phyloP scores from a whole-genome alignment of 2,329 filamentous ascomycete genomes.

The Pseudocercospora macadamiae region DNA sequence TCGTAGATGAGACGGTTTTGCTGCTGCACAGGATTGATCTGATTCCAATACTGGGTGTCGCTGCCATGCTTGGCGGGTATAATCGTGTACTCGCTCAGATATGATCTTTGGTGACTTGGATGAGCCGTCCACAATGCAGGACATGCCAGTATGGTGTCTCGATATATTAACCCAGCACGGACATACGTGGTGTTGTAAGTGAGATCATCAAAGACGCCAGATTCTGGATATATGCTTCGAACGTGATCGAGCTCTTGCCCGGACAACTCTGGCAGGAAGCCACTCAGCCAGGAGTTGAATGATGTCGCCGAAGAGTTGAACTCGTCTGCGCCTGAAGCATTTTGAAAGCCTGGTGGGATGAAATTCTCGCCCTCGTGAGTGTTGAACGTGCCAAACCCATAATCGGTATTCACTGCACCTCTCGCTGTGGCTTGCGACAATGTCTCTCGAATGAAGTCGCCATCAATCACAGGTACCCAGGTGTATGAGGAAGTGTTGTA shows the following conservation, averaged over 20 bases:
- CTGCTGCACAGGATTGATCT: conserved; percentile 56
- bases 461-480: conserved; percentile 65
- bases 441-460: conserved; percentile 52
- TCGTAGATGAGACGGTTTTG: conserved; percentile 58
- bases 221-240: conserved; percentile 52
- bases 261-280: conserved; percentile 57
- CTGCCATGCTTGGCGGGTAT: conserved; percentile 61
- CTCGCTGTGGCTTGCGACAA: conserved; percentile 50
- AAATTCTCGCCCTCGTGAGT: conserved; percentile 67
- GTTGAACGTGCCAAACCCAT: conserved; percentile 62
- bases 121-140: conserved; percentile 61
- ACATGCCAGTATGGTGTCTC: conserved; percentile 63
- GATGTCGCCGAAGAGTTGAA: conserved; percentile 56
- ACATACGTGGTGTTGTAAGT: conserved; percentile 55
- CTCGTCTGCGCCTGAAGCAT: conserved; percentile 33
- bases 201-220: conserved; percentile 54
- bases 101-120: conserved; percentile 47
- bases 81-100: conserved; percentile 64
- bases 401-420: conserved; percentile 49
- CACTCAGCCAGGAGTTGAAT: conserved; percentile 58
- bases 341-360: conserved; percentile 54
- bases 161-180: conserved; percentile 60
- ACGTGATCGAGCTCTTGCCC: conserved; percentile 44
- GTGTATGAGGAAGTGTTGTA: conserved; percentile 61
- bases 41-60: conserved; percentile 64